These are phyloP conservation scores for Blastomyces parvus DNA, from an alignment of 2,329 filamentous ascomycete genomes.

Conservation along the genomic window DNA sequence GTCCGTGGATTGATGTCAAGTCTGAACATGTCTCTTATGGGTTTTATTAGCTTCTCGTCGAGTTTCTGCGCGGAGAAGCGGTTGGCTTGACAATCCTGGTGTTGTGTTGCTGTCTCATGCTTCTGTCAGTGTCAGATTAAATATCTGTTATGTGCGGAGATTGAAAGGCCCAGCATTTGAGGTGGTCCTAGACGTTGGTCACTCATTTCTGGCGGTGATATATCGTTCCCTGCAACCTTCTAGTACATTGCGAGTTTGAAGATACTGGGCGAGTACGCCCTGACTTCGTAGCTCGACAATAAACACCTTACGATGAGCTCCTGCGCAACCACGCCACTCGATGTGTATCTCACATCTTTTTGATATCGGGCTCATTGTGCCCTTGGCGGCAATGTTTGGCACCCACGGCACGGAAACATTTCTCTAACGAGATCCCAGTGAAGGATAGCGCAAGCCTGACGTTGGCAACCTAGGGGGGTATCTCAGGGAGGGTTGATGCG, in stretches of 20 bases:
- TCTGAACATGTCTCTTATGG: background rate
- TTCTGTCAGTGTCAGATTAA: constrained; percentile 57
- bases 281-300: background rate
- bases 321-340: constrained; percentile 3
- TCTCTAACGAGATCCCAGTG: background rate
- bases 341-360: background rate
- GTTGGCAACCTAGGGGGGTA: background rate
- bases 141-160: constrained; percentile 58
- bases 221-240: background rate
- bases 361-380: background rate
- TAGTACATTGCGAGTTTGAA: too few species aligned
- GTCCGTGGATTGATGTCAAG: constrained; percentile 38
- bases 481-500: background rate
- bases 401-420: background rate
- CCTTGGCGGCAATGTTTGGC: background rate
- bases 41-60: background rate
- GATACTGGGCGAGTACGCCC: too few species aligned
- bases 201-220: background rate
- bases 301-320: background rate
- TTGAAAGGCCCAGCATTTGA: constrained; percentile 46
- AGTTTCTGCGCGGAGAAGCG: too few species aligned
- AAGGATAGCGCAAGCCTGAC: background rate
- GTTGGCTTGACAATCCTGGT: constrained; percentile 43
- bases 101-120: constrained; percentile 61
- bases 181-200: constrained; percentile 23